A percentile compares a stretch with the other conserved stretches of the same genome.
Evolutionary conservation across 176 grass and related monocot species (phyloP).

Genomic region (Avena sativa): DNA sequence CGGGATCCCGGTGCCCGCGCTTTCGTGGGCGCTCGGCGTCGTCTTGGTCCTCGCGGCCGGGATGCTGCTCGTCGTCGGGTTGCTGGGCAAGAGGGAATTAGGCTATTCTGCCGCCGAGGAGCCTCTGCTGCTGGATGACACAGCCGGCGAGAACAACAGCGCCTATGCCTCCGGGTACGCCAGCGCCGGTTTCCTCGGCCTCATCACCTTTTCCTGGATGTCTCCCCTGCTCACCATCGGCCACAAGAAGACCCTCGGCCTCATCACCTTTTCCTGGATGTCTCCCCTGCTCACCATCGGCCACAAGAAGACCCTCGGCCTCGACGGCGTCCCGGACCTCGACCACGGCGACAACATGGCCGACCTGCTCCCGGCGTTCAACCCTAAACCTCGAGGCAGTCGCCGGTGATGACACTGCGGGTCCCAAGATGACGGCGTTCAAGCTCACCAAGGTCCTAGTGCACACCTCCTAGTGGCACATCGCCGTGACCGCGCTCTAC

Average conservation of each 20-base stretch:
- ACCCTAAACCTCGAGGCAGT: slow-evolving; percentile 53
- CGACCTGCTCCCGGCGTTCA: slow-evolving; percentile 57
- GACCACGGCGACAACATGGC: slow-evolving; percentile 53
- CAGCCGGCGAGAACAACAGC: neutral
- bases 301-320: slow-evolving; percentile 25
- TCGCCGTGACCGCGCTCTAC: slow-evolving; percentile 67
- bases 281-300: too few relatives aligned
- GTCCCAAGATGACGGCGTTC: slow-evolving; percentile 53
- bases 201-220: slow-evolving; percentile 81
- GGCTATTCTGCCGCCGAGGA: slow-evolving; percentile 42
- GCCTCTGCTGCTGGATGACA: slow-evolving; percentile 59
- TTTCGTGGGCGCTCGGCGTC: slow-evolving; percentile 54
- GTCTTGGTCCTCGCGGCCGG: slow-evolving; percentile 39
- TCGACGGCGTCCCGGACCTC: slow-evolving; percentile 71
- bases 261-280: too few relatives aligned
- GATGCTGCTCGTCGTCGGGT: slow-evolving; percentile 43
- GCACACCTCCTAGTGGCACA: slow-evolving; percentile 52
- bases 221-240: slow-evolving; percentile 61
- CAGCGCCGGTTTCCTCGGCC: slow-evolving; percentile 60
- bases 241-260: slow-evolving; percentile 49
- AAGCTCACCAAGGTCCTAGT: slow-evolving; percentile 66
- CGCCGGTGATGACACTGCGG: neutral
- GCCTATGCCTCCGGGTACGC: slow-evolving; percentile 44
- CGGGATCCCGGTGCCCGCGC: slow-evolving; percentile 27
- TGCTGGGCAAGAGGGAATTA: slow-evolving; percentile 23